These are phyloP conservation scores for Penicillium expansum DNA, from an alignment of 2,329 filamentous ascomycete species.

Conservation along the genomic window DNA sequence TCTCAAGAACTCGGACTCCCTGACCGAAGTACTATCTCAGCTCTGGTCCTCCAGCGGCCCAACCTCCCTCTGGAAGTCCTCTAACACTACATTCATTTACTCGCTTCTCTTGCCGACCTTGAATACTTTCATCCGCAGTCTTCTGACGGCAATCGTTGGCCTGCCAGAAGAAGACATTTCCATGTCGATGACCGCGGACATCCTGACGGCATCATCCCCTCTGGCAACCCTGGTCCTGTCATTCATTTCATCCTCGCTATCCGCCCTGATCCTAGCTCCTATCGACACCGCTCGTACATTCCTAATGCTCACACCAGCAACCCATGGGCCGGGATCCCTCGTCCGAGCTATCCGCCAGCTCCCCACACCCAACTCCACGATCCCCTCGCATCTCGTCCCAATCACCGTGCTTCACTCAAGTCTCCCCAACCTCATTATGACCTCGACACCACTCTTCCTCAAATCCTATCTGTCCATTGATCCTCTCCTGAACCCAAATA, in stretches of 20 bases:
- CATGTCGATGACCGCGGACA: constrained; percentile 61
- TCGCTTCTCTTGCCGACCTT: constrained; percentile 79
- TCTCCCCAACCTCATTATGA: constrained; percentile 76
- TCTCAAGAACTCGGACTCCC: constrained; percentile 72
- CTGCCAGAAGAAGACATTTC: constrained; percentile 71
- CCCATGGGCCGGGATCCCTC: constrained; percentile 71
- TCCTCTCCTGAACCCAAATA: constrained; percentile 72
- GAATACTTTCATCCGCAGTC: constrained; percentile 87
- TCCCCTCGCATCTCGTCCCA: constrained; percentile 66
- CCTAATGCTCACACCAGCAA: constrained; percentile 80
- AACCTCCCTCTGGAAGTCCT: constrained; percentile 91
- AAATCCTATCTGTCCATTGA: constrained; percentile 83
- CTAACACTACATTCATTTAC: constrained; percentile 91
- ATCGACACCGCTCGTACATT: constrained; percentile 85
- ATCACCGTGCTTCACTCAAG: constrained; percentile 87
- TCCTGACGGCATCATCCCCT: constrained; percentile 77
- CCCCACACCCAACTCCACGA: constrained; percentile 67
- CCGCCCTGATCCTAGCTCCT: constrained; percentile 78
- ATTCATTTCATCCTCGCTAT: constrained; percentile 63
- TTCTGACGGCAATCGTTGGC: constrained; percentile 86
- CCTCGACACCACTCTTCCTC: constrained; percentile 79
- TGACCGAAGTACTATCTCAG: constrained; percentile 81
- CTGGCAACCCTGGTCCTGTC: constrained; percentile 75
- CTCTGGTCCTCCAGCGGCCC: constrained; percentile 86
- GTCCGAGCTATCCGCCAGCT: constrained; percentile 73